Evolutionary conservation across 2,329 filamentous ascomycete species (phyloP).

Genomic region (Nigrograna mackinnonii): DNA sequence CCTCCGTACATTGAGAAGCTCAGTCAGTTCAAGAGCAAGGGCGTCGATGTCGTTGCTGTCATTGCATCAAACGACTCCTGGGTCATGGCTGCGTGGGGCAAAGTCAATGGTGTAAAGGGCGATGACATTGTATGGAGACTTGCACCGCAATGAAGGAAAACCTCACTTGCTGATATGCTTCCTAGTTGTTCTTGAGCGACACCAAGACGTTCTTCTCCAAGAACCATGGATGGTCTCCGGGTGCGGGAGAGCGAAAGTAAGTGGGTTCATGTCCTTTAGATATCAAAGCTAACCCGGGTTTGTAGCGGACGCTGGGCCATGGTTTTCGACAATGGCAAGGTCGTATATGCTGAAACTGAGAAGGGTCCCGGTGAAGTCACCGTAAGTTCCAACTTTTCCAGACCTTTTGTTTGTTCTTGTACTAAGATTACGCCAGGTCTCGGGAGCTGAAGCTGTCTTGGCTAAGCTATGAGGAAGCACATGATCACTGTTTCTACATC

Average conservation of each 20-base stretch:
- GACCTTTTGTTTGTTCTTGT: constrained; percentile 1
- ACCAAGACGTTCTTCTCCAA: constrained; percentile 73
- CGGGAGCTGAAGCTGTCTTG: constrained; percentile 51
- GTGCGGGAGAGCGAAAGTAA: constrained; percentile 67
- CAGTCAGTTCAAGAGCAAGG: constrained; percentile 73
- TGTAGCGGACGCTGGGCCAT: constrained; percentile 71
- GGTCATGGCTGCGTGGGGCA: constrained; percentile 89
- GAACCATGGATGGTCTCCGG: constrained; percentile 74
- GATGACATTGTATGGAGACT: constrained; percentile 63
- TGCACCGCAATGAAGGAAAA: background rate
- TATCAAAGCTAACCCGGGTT: constrained; percentile 5
- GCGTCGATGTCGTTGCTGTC: constrained; percentile 79
- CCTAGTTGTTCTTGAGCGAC: constrained; percentile 76
- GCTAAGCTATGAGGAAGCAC: constrained; percentile 47
- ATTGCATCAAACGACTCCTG: constrained; percentile 84
- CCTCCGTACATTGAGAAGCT: constrained; percentile 78
- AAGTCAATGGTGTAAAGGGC: constrained; percentile 78
- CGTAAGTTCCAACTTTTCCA: constrained; percentile 36
- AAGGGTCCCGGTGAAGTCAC: constrained; percentile 52
- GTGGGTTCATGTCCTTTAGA: too few species aligned
- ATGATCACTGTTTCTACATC: too few species aligned
- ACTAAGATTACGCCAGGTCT: constrained; percentile 46
- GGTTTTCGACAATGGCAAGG: constrained; percentile 73
- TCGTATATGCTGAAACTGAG: constrained; percentile 80
- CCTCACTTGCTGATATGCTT: too few species aligned